phyloP scores from a whole-genome alignment of 2,329 filamentous ascomycete genomes.

The Myriosclerotinia scirpicola region DNA sequence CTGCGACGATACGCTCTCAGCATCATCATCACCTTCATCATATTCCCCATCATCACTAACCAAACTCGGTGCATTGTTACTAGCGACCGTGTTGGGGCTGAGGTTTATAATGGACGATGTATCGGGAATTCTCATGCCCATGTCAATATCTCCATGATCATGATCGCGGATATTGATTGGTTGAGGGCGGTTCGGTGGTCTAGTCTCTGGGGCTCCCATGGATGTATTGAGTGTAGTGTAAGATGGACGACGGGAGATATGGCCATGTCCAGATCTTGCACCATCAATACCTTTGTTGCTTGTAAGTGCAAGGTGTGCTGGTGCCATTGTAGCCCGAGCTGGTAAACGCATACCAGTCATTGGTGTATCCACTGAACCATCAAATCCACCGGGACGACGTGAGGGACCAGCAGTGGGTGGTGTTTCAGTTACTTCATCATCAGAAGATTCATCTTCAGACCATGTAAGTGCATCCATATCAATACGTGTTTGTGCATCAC shows the following conservation, averaged over 20 bases:
- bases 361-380: slow-evolving; percentile 41
- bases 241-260: slow-evolving; percentile 44
- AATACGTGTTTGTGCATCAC: slow-evolving; percentile 57
- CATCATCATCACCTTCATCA: slow-evolving; percentile 66
- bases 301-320: slow-evolving; percentile 49
- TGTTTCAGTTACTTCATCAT: slow-evolving; percentile 49
- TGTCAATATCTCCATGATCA: slow-evolving; percentile 40
- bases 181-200: slow-evolving; percentile 26
- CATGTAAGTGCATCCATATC: slow-evolving; percentile 52
- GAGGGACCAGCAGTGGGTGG: slow-evolving; percentile 37
- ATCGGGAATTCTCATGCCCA: slow-evolving; percentile 42
- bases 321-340: slow-evolving; percentile 56
- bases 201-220: slow-evolving; percentile 30
- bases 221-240: slow-evolving; percentile 39
- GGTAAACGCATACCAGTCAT: slow-evolving; percentile 55
- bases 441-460: slow-evolving; percentile 55
- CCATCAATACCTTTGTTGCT: slow-evolving; percentile 57
- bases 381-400: slow-evolving; percentile 41
- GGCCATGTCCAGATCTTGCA: slow-evolving; percentile 42
- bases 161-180: slow-evolving; percentile 25
- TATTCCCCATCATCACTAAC: slow-evolving; percentile 81
- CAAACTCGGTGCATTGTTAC: slow-evolving; percentile 75
- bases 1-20: slow-evolving; percentile 50
- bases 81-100: slow-evolving; percentile 67
- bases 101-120: slow-evolving; percentile 61